Evolutionary conservation across 768 basidiomycete genomes (phyloP).

Genomic region (Trametes gibbosa): DNA sequence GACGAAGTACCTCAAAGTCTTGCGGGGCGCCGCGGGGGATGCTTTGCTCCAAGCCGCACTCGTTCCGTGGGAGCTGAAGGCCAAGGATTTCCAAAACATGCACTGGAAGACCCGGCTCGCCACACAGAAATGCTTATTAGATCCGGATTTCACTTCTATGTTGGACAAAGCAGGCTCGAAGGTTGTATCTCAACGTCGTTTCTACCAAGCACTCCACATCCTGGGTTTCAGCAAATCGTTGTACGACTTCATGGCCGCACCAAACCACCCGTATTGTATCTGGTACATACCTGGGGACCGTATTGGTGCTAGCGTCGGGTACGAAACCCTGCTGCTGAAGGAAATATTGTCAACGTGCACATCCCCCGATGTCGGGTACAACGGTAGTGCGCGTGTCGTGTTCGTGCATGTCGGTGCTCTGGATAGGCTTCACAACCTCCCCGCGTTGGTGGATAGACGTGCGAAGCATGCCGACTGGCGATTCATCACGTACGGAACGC

Average conservation of each 20-base stretch:
- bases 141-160: constrained; percentile 18
- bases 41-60: constrained; percentile 42
- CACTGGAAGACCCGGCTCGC: constrained; percentile 21
- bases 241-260: constrained; percentile 42
- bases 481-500: constrained; percentile 70
- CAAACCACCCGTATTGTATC: constrained; percentile 42
- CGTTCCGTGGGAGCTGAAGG: constrained; percentile 45
- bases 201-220: constrained; percentile 40
- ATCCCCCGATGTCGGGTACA: constrained; percentile 37
- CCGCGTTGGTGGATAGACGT: constrained; percentile 47
- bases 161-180: constrained; percentile 3
- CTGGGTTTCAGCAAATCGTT: constrained; percentile 46
- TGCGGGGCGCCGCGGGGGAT: constrained; percentile 31
- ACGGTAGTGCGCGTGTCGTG: constrained; percentile 46
- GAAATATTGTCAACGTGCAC: constrained; percentile 43
- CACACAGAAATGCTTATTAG: constrained; percentile 7
- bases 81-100: constrained; percentile 30
- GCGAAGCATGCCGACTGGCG: constrained; percentile 44
- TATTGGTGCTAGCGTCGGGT: constrained; percentile 27
- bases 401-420: constrained; percentile 67
- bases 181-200: constrained; percentile 6
- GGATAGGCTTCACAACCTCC: constrained; percentile 45
- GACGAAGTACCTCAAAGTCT: constrained; percentile 41
- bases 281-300: constrained; percentile 43
- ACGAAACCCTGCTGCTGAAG: constrained; percentile 45